Conservation (phyloP, 257 asterid species). For the Fraxinus quadrangulata region DNA sequence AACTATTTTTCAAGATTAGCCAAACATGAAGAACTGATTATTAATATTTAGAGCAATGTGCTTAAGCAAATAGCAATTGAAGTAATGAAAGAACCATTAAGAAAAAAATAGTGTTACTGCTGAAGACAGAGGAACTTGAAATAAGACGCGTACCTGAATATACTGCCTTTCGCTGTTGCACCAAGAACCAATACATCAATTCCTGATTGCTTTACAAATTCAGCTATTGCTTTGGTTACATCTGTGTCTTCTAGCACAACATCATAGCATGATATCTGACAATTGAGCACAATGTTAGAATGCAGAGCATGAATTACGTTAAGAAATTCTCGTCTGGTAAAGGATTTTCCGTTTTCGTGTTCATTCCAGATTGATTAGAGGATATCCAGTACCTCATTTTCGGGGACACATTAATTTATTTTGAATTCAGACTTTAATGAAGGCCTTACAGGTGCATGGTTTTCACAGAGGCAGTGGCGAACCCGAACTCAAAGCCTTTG, state of each 20-base stretch:
- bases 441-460: background rate
- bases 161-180: slow-evolving; percentile 44
- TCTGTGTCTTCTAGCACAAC: slow-evolving; percentile 47
- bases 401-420: background rate
- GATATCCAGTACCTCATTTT: background rate
- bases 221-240: slow-evolving; percentile 42
- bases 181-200: slow-evolving; percentile 48
- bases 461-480: background rate
- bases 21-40: background rate
- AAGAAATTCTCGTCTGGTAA: background rate
- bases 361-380: background rate
- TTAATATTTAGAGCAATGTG: background rate
- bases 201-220: slow-evolving; percentile 43
- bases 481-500: background rate
- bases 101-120: background rate
- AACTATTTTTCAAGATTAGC: background rate
- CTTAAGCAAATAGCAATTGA: background rate
- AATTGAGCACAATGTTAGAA: background rate
- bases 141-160: slow-evolving; percentile 34
- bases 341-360: background rate
- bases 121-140: background rate
- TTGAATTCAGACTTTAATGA: background rate
- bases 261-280: slow-evolving; percentile 46
- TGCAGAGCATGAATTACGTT: background rate
- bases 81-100: background rate